phyloP scores from a whole-genome alignment of 169 alveolate species.

The Plasmodium blacklocki region DNA sequence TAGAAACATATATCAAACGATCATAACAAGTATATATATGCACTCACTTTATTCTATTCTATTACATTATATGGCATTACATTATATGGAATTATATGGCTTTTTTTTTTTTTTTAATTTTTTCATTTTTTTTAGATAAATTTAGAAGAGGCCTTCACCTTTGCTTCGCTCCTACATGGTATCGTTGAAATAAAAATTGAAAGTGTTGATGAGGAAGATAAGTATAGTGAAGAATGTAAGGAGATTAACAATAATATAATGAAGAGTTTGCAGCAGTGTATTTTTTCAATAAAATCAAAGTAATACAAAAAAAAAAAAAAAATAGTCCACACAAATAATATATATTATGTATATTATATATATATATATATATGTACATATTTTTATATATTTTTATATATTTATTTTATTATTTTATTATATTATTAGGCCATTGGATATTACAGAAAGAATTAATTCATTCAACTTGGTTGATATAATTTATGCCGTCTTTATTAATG shows the following conservation, averaged over 20 bases:
- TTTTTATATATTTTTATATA: neutral
- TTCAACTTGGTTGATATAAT: conserved; percentile 35
- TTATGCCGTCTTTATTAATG: conserved; percentile 46
- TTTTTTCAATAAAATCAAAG: conserved; percentile 52
- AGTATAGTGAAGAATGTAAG: conserved; percentile 43
- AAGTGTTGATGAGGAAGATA: conserved; percentile 66
- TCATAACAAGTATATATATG: neutral
- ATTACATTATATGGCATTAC: neutral
- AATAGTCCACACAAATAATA: neutral
- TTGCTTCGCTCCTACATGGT: conserved; percentile 52
- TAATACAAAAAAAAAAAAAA: neutral
- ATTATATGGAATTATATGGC: too few relatives aligned
- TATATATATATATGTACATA: neutral
- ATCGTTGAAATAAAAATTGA: conserved; percentile 41
- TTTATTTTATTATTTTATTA: neutral
- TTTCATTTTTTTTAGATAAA: conserved; percentile 8
- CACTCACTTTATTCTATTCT: neutral
- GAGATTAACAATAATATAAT: conserved; percentile 6
- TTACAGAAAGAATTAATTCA: conserved; percentile 37
- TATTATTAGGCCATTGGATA: conserved; percentile 23
- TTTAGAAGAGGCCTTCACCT: conserved; percentile 37
- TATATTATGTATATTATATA: neutral
- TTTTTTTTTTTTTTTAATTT: conserved; percentile 8
- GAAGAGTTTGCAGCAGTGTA: conserved; percentile 41
- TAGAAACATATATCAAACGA: too few relatives aligned